Conservation (phyloP, 2,329 filamentous ascomycete genomes). For the Aspergillus puulaauensis region DNA sequence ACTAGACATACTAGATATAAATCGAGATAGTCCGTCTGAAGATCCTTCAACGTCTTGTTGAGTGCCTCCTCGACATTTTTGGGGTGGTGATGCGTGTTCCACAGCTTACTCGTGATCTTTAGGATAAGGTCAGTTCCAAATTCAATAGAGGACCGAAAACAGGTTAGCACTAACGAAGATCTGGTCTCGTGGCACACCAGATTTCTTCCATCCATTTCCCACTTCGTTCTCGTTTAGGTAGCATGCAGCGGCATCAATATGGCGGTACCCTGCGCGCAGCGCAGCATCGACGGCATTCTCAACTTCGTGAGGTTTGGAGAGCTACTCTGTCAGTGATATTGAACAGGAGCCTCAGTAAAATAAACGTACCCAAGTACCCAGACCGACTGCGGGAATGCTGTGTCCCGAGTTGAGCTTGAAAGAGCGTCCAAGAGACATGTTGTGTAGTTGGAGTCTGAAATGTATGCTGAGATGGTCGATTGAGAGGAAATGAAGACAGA, state of each 20-base stretch:
- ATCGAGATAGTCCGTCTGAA: conserved; percentile 55
- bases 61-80: conserved; percentile 52
- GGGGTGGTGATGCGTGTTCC: conserved; percentile 55
- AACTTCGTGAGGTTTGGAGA: conserved; percentile 44
- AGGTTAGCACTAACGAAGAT: conserved; percentile 27
- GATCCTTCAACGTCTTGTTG: conserved; percentile 50
- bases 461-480: not conserved
- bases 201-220: conserved; percentile 33
- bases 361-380: conserved; percentile 41
- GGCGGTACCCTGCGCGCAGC: conserved; percentile 36
- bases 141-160: not conserved
- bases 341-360: not conserved
- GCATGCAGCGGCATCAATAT: conserved; percentile 48
- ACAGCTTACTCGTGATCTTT: conserved; percentile 58
- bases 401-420: conserved; percentile 46
- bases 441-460: not conserved
- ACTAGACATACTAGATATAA: conserved; percentile 48
- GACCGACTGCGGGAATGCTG: conserved; percentile 43
- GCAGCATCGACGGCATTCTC: conserved; percentile 51
- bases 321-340: conserved; percentile 17
- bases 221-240: conserved; percentile 36
- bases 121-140: not conserved
- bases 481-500: not conserved
- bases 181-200: conserved; percentile 31
- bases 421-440: conserved; percentile 35